Evolutionary conservation across 2,329 filamentous ascomycete genomes (phyloP).

Genomic region (Penicillium hordei): DNA sequence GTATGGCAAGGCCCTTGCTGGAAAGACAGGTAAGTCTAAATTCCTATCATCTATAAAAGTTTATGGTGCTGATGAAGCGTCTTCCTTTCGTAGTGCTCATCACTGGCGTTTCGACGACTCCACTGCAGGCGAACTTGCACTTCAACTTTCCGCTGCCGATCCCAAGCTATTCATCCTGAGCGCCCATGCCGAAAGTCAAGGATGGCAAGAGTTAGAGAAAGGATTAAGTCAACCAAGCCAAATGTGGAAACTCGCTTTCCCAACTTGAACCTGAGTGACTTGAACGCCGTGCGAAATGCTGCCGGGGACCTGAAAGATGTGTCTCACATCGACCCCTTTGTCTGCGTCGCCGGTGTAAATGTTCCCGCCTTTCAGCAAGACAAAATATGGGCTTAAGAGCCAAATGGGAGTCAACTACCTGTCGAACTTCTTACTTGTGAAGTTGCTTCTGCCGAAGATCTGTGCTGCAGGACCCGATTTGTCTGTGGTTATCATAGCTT

Average conservation of each 20-base stretch:
- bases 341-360: conserved; percentile 23
- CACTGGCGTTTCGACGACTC: conserved; percentile 24
- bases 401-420: conserved; percentile 53
- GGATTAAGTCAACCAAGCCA: conserved; percentile 20
- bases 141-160: conserved; percentile 21
- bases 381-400: conserved; percentile 34
- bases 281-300: conserved; percentile 13
- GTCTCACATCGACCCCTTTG: conserved; percentile 21
- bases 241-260: conserved; percentile 21
- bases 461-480: conserved; percentile 41
- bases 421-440: conserved; percentile 51
- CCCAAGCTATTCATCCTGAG: conserved; percentile 24
- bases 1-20: conserved; percentile 18
- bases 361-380: conserved; percentile 21
- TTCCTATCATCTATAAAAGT: background rate
- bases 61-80: too few relatives aligned
- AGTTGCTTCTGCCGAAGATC: conserved; percentile 48
- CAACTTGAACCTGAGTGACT: conserved; percentile 21
- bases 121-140: conserved; percentile 27
- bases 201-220: conserved; percentile 15
- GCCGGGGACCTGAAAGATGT: conserved; percentile 17
- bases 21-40: conserved; percentile 18
- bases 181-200: conserved; percentile 21
- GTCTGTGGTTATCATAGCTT: conserved; percentile 36
- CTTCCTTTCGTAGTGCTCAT: conserved; percentile 20